These are phyloP conservation scores for Podaxis sp. DNA, from an alignment of 768 basidiomycete genomes.

Conservation along the genomic window DNA sequence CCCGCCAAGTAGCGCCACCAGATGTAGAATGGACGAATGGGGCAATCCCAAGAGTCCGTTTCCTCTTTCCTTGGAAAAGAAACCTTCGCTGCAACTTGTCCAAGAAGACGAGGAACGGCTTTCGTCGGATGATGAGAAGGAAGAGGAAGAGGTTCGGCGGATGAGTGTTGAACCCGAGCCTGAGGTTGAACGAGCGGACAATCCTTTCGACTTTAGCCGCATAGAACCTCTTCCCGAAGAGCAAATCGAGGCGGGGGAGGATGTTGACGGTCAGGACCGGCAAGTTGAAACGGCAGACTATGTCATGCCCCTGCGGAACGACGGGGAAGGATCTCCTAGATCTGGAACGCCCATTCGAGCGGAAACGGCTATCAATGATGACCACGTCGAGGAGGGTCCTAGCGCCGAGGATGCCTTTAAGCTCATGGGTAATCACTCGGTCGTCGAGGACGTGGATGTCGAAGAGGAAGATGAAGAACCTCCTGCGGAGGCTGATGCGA, in stretches of 20 bases:
- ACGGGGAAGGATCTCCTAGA: conserved; percentile 9
- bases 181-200: background rate
- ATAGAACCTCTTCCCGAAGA: background rate
- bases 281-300: conserved; percentile 1
- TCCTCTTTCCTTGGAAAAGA: conserved; percentile 31
- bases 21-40: conserved; percentile 54
- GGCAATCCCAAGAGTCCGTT: conserved; percentile 72
- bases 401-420: conserved; percentile 9
- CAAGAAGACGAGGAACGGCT: conserved; percentile 23
- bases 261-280: conserved; percentile 10
- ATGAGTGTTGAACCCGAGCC: conserved; percentile 26
- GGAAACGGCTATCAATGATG: background rate
- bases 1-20: conserved; percentile 59
- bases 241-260: background rate
- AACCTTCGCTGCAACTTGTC: conserved; percentile 17
- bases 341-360: background rate
- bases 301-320: conserved; percentile 9
- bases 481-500: background rate
- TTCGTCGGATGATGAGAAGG: conserved; percentile 19
- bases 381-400: background rate
- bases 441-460: background rate
- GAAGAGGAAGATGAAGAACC: background rate
- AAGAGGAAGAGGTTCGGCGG: conserved; percentile 29
- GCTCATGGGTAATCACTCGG: conserved; percentile 6
- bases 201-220: conserved; percentile 5